Evolutionary conservation across 345 rosid genomes (phyloP).

Genomic region (Pseudoturritis turrita): DNA sequence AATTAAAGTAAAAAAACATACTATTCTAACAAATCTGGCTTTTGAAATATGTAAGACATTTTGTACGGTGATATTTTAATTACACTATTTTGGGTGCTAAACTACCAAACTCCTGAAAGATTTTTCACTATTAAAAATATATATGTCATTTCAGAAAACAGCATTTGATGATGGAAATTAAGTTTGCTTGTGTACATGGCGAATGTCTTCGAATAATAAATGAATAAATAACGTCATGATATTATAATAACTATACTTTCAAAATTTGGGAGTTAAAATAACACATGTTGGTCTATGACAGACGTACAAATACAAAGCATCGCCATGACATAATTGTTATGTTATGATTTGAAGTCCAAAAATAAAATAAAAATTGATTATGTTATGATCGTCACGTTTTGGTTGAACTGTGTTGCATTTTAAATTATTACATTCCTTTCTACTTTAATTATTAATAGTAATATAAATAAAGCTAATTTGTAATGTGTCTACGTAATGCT

Average conservation of each 20-base stretch:
- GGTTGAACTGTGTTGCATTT: conserved; percentile 21
- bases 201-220: not conserved
- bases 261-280: conserved; percentile 11
- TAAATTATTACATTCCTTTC: conserved; percentile 11
- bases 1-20: no score
- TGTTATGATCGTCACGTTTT: conserved; percentile 32
- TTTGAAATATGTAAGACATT: not conserved
- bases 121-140: not conserved
- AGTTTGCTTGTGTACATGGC: conserved; percentile 29
- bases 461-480: not conserved
- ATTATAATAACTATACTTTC: not conserved
- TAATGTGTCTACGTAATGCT: conserved; percentile 4
- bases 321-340: conserved; percentile 10
- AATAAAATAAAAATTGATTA: not conserved
- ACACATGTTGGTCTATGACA: conserved; percentile 26
- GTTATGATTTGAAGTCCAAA: not conserved
- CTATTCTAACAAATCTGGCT: no score
- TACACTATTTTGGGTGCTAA: not conserved
- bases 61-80: not conserved
- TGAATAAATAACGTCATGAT: no score
- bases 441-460: not conserved
- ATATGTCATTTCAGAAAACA: not conserved
- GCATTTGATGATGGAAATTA: conserved; percentile 3
- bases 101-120: conserved; percentile 2
- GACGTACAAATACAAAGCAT: conserved; percentile 15